Conservation (phyloP, 169 alveolate species). For the Cytauxzoon felis region DNA sequence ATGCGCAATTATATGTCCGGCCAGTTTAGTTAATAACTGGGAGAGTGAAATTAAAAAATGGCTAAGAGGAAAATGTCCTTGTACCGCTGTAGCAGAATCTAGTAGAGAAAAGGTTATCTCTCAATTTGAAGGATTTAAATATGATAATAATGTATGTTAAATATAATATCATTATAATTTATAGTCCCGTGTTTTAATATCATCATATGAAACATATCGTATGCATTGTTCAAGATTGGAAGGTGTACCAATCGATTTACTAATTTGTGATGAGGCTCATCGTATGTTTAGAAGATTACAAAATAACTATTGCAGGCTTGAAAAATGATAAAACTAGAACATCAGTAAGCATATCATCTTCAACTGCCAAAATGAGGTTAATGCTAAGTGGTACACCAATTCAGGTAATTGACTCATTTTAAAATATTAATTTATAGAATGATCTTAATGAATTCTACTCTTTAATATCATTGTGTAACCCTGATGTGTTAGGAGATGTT, state of each 20-base stretch:
- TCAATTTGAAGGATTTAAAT: constrained; percentile 83
- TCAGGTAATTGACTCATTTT: constrained; percentile 44
- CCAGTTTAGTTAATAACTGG: constrained; percentile 90
- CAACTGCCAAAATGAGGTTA: constrained; percentile 85
- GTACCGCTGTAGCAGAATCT: constrained; percentile 84
- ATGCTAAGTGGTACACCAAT: constrained; percentile 88
- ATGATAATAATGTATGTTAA: constrained; percentile 65
- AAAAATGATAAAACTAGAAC: constrained; percentile 90
- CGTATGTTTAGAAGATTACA: constrained; percentile 37
- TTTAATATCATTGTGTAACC: constrained; percentile 83
- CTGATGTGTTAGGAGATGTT: constrained; percentile 82
- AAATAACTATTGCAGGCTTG: constrained; percentile 56
- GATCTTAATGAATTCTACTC: constrained; percentile 86
- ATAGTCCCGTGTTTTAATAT: constrained; percentile 77
- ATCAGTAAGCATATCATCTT: constrained; percentile 78
- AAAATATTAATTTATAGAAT: constrained; percentile 44
- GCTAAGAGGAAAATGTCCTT: constrained; percentile 83
- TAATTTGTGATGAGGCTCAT: constrained; percentile 96
- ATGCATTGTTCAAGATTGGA: constrained; percentile 78
- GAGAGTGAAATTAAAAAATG: constrained; percentile 89
- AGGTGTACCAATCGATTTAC: constrained; percentile 87
- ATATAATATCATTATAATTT: background rate
- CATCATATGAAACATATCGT: constrained; percentile 90
- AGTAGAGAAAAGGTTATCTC: constrained; percentile 84
- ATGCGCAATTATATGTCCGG: constrained; percentile 89